These are phyloP conservation scores for Fraxinus ornus DNA, from an alignment of 305 asterid species.

Conservation along the genomic window DNA sequence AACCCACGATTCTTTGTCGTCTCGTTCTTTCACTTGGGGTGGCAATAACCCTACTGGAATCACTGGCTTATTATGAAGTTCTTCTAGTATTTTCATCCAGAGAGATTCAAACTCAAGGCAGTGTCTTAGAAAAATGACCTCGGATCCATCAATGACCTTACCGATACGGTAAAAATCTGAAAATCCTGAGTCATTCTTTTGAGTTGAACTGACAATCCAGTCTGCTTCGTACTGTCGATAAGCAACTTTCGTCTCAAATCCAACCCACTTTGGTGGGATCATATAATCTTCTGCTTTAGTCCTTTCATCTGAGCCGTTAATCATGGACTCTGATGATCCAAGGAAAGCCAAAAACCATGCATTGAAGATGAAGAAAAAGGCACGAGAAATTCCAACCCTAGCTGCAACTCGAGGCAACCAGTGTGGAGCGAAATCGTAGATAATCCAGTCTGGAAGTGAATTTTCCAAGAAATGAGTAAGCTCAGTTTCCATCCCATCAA, in stretches of 20 bases:
- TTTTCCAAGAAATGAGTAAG: constrained; percentile 4
- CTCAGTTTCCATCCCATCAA: constrained; percentile 18
- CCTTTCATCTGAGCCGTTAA: constrained; percentile 6
- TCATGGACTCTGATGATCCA: neutral
- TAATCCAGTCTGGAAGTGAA: constrained; percentile 22
- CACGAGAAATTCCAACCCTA: neutral
- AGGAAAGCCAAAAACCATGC: neutral
- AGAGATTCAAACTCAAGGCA: constrained; percentile 22
- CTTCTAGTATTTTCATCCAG: constrained; percentile 1
- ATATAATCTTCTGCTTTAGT: constrained; percentile 8
- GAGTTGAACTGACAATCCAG: neutral
- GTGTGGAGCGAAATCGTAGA: constrained; percentile 25
- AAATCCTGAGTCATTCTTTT: constrained; percentile 1
- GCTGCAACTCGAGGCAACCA: constrained; percentile 27
- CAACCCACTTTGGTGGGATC: constrained; percentile 16
- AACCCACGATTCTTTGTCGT: neutral
- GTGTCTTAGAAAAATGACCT: neutral
- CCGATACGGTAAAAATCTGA: neutral
- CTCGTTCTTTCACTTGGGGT: neutral
- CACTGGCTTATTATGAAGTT: neutral
- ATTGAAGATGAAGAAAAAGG: neutral
- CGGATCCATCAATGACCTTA: neutral
- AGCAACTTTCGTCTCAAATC: constrained; percentile 12
- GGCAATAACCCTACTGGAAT: neutral
- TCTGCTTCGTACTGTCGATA: neutral